Conservation (phyloP, 2,329 filamentous ascomycete species). For the Alternaria sp. region DNA sequence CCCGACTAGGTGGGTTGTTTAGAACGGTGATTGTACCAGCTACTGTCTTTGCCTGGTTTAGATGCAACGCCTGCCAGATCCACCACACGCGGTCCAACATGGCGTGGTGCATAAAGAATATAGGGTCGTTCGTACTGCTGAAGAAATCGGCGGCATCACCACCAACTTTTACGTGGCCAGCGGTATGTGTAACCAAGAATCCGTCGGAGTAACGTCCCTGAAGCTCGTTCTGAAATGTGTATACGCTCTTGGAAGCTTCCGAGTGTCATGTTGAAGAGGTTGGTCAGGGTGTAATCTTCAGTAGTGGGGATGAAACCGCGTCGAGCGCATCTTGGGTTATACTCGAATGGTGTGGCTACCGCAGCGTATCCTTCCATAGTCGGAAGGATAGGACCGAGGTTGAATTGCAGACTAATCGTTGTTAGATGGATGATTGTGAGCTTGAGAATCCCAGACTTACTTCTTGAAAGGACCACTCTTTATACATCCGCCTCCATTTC, state of each 20-base stretch:
- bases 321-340: constrained; percentile 46
- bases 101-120: constrained; percentile 59
- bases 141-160: constrained; percentile 53
- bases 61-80: constrained; percentile 56
- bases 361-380: constrained; percentile 21
- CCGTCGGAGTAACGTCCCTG: constrained; percentile 27
- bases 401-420: constrained; percentile 21
- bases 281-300: constrained; percentile 30
- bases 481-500: constrained; percentile 38
- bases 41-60: constrained; percentile 21
- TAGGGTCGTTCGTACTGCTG: constrained; percentile 56
- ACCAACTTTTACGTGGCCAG: constrained; percentile 46
- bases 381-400: constrained; percentile 33
- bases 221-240: constrained; percentile 46
- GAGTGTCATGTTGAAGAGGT: constrained; percentile 57
- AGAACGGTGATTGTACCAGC: constrained; percentile 54
- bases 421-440: neutral
- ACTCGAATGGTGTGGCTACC: constrained; percentile 22
- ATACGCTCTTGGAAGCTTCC: constrained; percentile 59
- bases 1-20: constrained; percentile 51
- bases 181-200: constrained; percentile 52
- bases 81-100: constrained; percentile 59
- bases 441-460: constrained; percentile 27
- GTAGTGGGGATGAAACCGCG: constrained; percentile 45
- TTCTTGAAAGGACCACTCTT: constrained; percentile 33